phyloP scores from a whole-genome alignment of 2,329 filamentous ascomycete species.

The Cladophialophora yegresii region DNA sequence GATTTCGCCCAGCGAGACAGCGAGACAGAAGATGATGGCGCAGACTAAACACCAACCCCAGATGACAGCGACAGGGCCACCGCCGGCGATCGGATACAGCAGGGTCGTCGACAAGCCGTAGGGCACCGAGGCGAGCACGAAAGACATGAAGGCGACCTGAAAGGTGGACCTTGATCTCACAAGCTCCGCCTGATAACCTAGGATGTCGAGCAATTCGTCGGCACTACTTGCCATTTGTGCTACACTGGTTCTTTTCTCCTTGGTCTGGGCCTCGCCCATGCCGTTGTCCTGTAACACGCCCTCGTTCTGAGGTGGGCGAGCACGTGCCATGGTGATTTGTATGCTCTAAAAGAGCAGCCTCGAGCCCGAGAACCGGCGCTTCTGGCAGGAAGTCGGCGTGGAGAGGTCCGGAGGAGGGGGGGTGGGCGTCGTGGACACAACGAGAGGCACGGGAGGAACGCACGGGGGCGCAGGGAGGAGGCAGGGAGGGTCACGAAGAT shows the following conservation, averaged over 20 bases:
- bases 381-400: neutral
- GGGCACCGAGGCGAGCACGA: conserved; percentile 72
- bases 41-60: conserved; percentile 72
- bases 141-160: conserved; percentile 43
- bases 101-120: conserved; percentile 72
- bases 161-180: conserved; percentile 28
- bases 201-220: conserved; percentile 27
- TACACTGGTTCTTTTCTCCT: neutral
- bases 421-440: neutral
- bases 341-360: neutral
- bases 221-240: conserved; percentile 9
- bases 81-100: conserved; percentile 66
- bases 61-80: conserved; percentile 69
- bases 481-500: neutral
- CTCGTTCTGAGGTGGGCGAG: neutral
- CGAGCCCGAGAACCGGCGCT: too few relatives aligned
- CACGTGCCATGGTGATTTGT: neutral
- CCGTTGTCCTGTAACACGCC: neutral
- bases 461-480: too few relatives aligned
- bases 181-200: conserved; percentile 34
- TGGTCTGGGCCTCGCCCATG: conserved; percentile 1
- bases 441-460: too few relatives aligned
- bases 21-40: conserved; percentile 69
- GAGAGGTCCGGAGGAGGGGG: neutral
- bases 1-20: conserved; percentile 70